These are phyloP conservation scores for Aureobasidium sp. DNA, from an alignment of 2,329 filamentous ascomycete genomes.

Conservation along the genomic window DNA sequence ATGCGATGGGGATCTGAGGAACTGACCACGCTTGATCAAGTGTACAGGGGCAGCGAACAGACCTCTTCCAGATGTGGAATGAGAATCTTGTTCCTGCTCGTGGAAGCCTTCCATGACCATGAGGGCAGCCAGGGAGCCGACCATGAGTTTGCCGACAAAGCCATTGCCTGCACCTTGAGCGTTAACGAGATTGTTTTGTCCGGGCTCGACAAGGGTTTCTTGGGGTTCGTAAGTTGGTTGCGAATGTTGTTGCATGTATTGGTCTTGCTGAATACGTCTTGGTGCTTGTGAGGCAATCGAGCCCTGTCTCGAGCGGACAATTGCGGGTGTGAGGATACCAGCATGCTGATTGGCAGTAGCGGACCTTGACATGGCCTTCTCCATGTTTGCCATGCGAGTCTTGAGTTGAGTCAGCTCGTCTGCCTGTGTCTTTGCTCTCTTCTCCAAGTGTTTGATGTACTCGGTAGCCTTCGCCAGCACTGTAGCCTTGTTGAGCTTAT, in stretches of 20 bases:
- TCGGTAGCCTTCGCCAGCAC: constrained; percentile 93
- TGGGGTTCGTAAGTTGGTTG: constrained; percentile 28
- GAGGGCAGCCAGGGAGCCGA: constrained; percentile 82
- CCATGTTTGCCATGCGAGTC: constrained; percentile 55
- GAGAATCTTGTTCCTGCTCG: constrained; percentile 52
- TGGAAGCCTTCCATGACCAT: constrained; percentile 85
- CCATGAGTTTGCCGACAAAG: constrained; percentile 71
- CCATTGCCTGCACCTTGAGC: constrained; percentile 40
- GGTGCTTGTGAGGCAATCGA: constrained; percentile 9
- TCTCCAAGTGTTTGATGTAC: constrained; percentile 90
- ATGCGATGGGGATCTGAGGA: constrained; percentile 4
- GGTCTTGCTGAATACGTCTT: constrained; percentile 22
- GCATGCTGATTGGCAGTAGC: constrained; percentile 2
- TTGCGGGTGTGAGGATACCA: constrained; percentile 25
- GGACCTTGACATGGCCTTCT: constrained; percentile 59
- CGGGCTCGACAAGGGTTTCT: constrained; percentile 28
- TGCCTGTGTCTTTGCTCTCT: constrained; percentile 72
- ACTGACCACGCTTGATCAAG: constrained; percentile 27
- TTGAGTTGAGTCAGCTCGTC: constrained; percentile 79
- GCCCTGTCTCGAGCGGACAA: constrained; percentile 19
- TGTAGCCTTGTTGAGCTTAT: constrained; percentile 97
- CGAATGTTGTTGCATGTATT: constrained; percentile 28
- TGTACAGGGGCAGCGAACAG: constrained; percentile 37
- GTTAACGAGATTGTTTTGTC: constrained; percentile 31
- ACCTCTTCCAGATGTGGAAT: constrained; percentile 34